Base-by-base conservation (phyloP, 768 basidiomycete genomes). In the Kwoniella sp. region DNA sequence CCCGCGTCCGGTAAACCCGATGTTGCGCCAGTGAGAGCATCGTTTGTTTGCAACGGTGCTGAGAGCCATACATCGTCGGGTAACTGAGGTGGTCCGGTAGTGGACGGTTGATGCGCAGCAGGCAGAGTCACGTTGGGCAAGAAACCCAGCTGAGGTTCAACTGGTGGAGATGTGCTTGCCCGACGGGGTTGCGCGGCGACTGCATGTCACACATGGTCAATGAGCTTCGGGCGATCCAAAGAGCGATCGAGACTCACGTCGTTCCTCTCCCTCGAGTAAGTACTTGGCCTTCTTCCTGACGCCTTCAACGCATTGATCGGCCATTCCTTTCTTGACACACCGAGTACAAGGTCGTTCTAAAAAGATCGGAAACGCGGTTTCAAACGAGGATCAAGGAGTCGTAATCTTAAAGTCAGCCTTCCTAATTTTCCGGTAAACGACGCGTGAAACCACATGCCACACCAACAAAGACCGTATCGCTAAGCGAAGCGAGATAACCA, bases 231-330 rank as follows among this genome's bases (percentile, higher is more conserved):
- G n/a, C 31, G 29, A 47, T 41, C 25, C 38, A 41, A 41, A 41
- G 38, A 9, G 38, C 38, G 11, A 41, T 17, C 25, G 8, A 25
- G 54, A 70, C 81, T 70, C 78, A 91, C 93, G 90, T 61, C 94
- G 88, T 79, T 98, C 94, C 52, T 91, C 90, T 47, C 94, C 92
- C 79, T 95, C 92, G 62, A 95, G 84, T 17, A 99, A 86, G 81
- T 98, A 99, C 77, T 98, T 97, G 11, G 96, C 95, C 82, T 97
- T 97, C 82, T 99, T 99, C 74, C 96, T 87, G 69, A 90, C 90
- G 1, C 96, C 96, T 77, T 99, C 96, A 20, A 90, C 88, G 75
- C 96, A 99, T 59, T 87, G 88, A 58, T 87, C 86, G 1, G 88
- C 90, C 73, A 94, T 89, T 26, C 93, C 93, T 63, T 94, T 92